Conservation (phyloP, 257 asterid genomes). For the Cinchona pubescens region DNA sequence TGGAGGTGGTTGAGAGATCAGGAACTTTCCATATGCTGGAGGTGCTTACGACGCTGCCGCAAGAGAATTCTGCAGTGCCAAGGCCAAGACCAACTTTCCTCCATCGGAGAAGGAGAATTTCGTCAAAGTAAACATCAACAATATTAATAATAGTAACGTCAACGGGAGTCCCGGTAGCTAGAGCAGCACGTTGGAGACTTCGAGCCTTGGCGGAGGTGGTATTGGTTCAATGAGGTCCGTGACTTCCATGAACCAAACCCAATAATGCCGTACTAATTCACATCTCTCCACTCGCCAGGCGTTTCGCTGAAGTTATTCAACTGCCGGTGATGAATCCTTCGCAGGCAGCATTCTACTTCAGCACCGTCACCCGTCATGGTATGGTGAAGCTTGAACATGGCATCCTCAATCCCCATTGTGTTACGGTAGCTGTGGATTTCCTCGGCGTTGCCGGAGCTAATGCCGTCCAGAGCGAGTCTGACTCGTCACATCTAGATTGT, state of each 20-base stretch:
- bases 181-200: conserved; percentile 29
- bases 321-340: too few species aligned
- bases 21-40: conserved; percentile 33
- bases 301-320: not conserved
- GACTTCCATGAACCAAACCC: conserved; percentile 12
- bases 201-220: conserved; percentile 22
- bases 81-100: conserved; percentile 33
- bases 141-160: too few species aligned
- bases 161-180: conserved; percentile 27
- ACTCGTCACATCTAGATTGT: conserved; percentile 47
- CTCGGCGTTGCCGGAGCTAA: too few species aligned
- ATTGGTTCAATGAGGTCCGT: too few species aligned
- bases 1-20: conserved; percentile 10
- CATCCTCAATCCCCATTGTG: too few species aligned
- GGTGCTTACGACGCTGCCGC: conserved; percentile 32
- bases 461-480: too few species aligned
- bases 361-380: too few species aligned
- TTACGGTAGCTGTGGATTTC: too few species aligned
- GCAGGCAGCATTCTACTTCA: too few species aligned
- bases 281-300: conserved; percentile 5
- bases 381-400: too few species aligned
- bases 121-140: not conserved
- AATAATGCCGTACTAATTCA: not conserved
- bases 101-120: conserved; percentile 1
- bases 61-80: conserved; percentile 22